phyloP scores from a whole-genome alignment of 208 protist genomes.

The Wallacemonas sp. region DNA sequence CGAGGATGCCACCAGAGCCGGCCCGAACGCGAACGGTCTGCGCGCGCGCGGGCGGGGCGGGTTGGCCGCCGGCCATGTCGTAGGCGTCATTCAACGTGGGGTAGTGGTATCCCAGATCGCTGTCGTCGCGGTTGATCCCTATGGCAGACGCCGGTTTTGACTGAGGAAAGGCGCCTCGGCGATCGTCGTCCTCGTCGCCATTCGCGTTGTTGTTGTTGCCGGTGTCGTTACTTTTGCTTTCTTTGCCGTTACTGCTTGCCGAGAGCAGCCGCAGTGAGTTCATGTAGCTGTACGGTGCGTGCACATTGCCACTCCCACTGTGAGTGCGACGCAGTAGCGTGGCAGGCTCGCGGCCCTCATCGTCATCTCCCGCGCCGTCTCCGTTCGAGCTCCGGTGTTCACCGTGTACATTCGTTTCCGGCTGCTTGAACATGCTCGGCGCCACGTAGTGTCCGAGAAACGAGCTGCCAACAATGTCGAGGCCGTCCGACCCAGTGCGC shows the following conservation, averaged over 20 bases:
- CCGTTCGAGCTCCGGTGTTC: background rate
- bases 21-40: no score
- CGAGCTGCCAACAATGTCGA: background rate
- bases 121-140: no score
- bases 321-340: background rate
- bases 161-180: no score
- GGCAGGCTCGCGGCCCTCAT: conserved; percentile 1
- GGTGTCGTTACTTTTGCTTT: background rate
- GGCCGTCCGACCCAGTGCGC: background rate
- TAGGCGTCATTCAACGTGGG: background rate
- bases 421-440: conserved; percentile 2
- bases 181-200: no score
- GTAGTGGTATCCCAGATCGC: background rate
- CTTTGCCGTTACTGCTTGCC: background rate
- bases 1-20: no score
- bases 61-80: background rate
- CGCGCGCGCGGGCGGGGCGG: no score
- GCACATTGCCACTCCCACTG: conserved; percentile 11
- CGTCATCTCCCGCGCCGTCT: background rate
- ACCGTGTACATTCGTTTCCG: background rate
- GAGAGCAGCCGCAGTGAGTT: background rate
- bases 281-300: conserved; percentile 12
- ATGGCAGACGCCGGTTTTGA: no score
- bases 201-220: no score
- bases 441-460: conserved; percentile 4